These are phyloP conservation scores for Epichloe sylvatica DNA, from an alignment of 2,329 filamentous ascomycete species.

Conservation along the genomic window DNA sequence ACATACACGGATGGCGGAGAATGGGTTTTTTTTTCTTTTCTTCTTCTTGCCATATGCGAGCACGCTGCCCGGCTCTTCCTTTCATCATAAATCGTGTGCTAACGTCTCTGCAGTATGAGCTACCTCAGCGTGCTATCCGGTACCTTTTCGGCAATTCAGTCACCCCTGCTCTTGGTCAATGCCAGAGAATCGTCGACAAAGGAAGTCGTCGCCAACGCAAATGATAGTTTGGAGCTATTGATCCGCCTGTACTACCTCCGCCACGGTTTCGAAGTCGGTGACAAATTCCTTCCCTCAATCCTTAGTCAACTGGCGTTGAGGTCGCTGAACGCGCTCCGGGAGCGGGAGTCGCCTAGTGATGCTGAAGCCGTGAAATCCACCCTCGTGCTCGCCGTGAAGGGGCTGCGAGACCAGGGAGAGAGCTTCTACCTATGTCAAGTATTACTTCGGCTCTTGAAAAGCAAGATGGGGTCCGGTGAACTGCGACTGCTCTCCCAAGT, in stretches of 20 bases:
- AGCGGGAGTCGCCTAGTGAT: conserved; percentile 1
- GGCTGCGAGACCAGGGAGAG: conserved; percentile 8
- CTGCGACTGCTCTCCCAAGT: too few relatives aligned
- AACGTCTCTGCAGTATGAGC: too few relatives aligned
- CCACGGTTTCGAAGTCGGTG: conserved; percentile 19
- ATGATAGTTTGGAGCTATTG: conserved; percentile 12
- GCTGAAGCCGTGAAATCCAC: conserved; percentile 17
- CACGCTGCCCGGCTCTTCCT: too few relatives aligned
- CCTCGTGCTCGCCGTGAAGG: conserved; percentile 20
- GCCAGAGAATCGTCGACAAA: background rate
- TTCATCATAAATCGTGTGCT: too few relatives aligned
- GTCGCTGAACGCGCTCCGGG: conserved; percentile 13
- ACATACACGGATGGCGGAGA: too few relatives aligned
- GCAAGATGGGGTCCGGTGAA: too few relatives aligned
- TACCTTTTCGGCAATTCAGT: too few relatives aligned
- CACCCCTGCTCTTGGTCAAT: too few relatives aligned
- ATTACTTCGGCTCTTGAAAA: too few relatives aligned
- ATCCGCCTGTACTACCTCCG: conserved; percentile 18
- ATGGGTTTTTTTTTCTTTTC: background rate
- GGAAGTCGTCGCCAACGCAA: conserved; percentile 12
- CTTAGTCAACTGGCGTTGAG: conserved; percentile 19
- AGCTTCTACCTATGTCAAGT: too few relatives aligned
- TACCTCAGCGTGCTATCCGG: too few relatives aligned
- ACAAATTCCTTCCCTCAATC: conserved; percentile 12
- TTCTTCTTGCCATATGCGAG: background rate